These are phyloP conservation scores for Skeletonema menzelii DNA, from an alignment of 108 stramenopile genomes.

Conservation along the genomic window DNA sequence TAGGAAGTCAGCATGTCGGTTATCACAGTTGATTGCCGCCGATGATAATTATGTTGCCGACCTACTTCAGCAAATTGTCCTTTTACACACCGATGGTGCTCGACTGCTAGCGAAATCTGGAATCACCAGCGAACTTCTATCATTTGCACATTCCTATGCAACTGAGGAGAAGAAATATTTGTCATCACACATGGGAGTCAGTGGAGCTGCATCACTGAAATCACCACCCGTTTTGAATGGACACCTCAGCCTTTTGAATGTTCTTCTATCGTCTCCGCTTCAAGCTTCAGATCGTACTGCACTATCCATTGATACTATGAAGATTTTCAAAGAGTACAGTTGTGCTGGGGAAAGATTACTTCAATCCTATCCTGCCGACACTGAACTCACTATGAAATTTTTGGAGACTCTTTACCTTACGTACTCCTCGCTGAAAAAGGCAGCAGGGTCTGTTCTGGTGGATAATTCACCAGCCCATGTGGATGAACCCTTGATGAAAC, in stretches of 20 bases:
- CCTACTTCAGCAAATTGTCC: conserved; percentile 54
- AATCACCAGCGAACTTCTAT: conserved; percentile 38
- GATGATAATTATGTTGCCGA: conserved; percentile 51
- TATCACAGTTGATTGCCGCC: conserved; percentile 32
- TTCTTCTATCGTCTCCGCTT: conserved; percentile 22
- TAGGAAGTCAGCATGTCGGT: conserved; percentile 6
- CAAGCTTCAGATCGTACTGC: conserved; percentile 10
- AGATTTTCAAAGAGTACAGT: conserved; percentile 19
- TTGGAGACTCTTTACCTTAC: conserved; percentile 23
- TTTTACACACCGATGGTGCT: conserved; percentile 39
- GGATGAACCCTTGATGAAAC: conserved; percentile 6
- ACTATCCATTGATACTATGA: conserved; percentile 14
- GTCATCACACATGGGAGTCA: conserved; percentile 26
- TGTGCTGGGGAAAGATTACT: conserved; percentile 14
- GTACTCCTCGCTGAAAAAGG: conserved; percentile 18
- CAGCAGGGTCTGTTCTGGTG: not conserved
- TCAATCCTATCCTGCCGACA: conserved; percentile 13
- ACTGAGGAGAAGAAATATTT: conserved; percentile 33
- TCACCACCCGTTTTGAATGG: conserved; percentile 24
- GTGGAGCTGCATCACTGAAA: conserved; percentile 14
- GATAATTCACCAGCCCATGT: not conserved
- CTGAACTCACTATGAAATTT: conserved; percentile 10
- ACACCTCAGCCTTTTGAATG: conserved; percentile 27
- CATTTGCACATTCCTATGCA: conserved; percentile 44
- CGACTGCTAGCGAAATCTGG: conserved; percentile 50